Evolutionary conservation across 2,329 filamentous ascomycete genomes (phyloP).

Genomic region (Didymella keratinophila): DNA sequence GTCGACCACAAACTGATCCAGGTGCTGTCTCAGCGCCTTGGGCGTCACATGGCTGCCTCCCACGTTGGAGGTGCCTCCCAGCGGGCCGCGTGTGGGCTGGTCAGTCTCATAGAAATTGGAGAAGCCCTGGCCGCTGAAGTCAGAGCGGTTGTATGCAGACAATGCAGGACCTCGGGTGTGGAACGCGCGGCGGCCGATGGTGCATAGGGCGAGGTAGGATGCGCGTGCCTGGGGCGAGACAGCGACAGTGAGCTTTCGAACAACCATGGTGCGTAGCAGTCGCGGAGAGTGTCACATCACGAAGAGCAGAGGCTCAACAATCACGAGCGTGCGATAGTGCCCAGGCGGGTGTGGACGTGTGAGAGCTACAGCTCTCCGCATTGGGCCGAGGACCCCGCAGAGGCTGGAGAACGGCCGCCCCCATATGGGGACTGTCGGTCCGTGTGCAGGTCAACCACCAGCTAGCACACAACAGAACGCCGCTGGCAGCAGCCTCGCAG

Average conservation of each 20-base stretch:
- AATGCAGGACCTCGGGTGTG: constrained; percentile 45
- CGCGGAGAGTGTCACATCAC: constrained; percentile 27
- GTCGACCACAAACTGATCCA: constrained; percentile 95
- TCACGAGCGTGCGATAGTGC: constrained; percentile 22
- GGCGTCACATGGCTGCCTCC: constrained; percentile 68
- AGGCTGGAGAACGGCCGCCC: constrained; percentile 9
- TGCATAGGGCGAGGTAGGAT: constrained; percentile 51
- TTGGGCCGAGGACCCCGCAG: constrained; percentile 27
- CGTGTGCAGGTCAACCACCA: constrained; percentile 1
- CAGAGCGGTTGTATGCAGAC: constrained; percentile 65
- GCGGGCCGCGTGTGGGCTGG: constrained; percentile 67
- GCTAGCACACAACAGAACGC: constrained; percentile 4
- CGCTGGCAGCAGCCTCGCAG: constrained; percentile 12
- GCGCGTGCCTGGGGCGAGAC: constrained; percentile 51
- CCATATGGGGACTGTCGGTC: constrained; percentile 5
- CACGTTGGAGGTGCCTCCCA: constrained; percentile 65
- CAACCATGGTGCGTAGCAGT: constrained; percentile 31
- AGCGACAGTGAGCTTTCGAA: constrained; percentile 37
- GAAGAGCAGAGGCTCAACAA: constrained; percentile 19
- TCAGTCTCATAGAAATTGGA: constrained; percentile 70
- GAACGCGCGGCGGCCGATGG: constrained; percentile 43
- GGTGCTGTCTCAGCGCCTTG: constrained; percentile 79
- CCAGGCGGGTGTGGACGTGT: constrained; percentile 16
- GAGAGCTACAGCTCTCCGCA: constrained; percentile 37
- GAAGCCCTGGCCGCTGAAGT: constrained; percentile 70